Evolutionary conservation across 768 basidiomycete genomes (phyloP), one percentile per base, ranked within the genome.

Genomic region (Mycena amicta): DNA sequence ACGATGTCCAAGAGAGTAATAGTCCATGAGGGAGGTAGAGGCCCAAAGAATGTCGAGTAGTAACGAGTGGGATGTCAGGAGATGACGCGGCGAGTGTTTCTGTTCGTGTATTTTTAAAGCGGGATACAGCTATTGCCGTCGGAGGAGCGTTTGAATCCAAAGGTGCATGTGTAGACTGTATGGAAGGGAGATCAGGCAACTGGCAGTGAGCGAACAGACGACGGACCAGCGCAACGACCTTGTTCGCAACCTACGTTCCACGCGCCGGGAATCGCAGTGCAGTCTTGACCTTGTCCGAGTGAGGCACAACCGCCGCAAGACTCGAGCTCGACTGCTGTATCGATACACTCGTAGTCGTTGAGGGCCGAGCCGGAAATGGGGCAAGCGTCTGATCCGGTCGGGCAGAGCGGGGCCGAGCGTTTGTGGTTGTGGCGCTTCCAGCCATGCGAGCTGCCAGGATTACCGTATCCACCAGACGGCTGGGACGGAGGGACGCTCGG

Each of bases 231-330:
- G 70, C 86, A 88, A 57, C 67, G 67, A 28, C 81, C 81, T 59
- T 68, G 68, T 50, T 84, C 79, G 71, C 91, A 94, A n/a, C 81
- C 83, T 66, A 91, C 88, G 67, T 85, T 85, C 81, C 84, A 83
- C 20, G 81, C 85, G 47, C 85, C 83, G 45, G 73, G 60, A 63
- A 93, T 90, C 45, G 79, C 72, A 18, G 85, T 85, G 71, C 90
- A 93, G 70, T 93, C 88, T 69, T 84, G 74, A 25, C 91, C 91
- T 41, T 74, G 67, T 20, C 84, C 84, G n/a, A 81, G 71, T 18
- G 82, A 78, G 2, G 82, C 71, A 68, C 91, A 93, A 27, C 92
- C 91, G 61, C 90, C 91, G 71, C 91, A 93, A 15, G 86, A 85
- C 58, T 84, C 78, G 46, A 92, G 79, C 58, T 92, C 89, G 43